phyloP scores from a whole-genome alignment of 345 rosid genomes.

The Hibiscus tridactylites region DNA sequence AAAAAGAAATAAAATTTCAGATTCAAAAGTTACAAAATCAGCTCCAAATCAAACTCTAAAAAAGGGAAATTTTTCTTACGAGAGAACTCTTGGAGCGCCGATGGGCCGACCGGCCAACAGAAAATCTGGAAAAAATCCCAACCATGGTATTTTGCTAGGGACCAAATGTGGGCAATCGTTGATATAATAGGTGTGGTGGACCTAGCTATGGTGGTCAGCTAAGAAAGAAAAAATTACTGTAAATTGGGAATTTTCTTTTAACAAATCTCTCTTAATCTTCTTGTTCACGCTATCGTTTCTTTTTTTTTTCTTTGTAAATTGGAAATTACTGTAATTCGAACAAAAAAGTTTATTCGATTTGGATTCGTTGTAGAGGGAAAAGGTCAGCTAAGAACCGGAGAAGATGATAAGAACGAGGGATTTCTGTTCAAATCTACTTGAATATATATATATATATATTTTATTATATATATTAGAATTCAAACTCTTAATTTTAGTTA shows the following conservation, averaged over 20 bases:
- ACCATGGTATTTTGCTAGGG: constrained; percentile 40
- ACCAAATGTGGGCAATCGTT: neutral
- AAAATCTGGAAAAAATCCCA: constrained; percentile 83
- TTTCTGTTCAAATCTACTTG: no score
- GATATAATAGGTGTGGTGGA: no score
- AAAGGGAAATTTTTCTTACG: neutral
- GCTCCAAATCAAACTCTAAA: neutral
- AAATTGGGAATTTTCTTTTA: no score
- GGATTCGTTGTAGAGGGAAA: neutral
- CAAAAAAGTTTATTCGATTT: neutral
- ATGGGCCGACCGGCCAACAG: constrained; percentile 58
- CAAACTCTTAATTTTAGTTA: no score
- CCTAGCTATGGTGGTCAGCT: no score
- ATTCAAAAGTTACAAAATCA: neutral
- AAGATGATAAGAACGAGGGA: neutral
- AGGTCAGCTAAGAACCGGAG: neutral
- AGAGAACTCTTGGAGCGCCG: constrained; percentile 37
- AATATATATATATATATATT: no score
- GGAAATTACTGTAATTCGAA: neutral
- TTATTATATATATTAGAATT: no score
- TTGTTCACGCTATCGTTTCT: neutral
- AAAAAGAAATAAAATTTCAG: no score
- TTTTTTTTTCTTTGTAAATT: neutral
- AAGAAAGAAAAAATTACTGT: no score
- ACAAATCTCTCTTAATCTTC: neutral